Evolutionary conservation across 768 basidiomycete genomes (phyloP).

Genomic region (Gyrodon lividus): DNA sequence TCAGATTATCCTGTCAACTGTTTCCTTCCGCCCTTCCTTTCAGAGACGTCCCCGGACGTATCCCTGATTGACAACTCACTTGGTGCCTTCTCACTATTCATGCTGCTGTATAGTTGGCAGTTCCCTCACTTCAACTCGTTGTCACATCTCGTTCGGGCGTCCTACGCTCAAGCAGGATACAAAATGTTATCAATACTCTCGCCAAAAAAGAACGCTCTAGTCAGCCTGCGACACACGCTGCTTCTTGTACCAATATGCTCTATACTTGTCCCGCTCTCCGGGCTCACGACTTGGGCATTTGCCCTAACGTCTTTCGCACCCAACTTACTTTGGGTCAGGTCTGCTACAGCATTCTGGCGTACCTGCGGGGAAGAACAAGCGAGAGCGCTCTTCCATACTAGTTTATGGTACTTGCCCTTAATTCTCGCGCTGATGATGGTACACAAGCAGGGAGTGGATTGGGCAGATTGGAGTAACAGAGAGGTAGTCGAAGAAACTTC

Average conservation of each 20-base stretch:
- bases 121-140: conserved; percentile 97
- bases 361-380: conserved; percentile 75
- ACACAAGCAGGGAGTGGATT: conserved; percentile 85
- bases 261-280: conserved; percentile 80
- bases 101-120: conserved; percentile 93
- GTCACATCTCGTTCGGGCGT: conserved; percentile 80
- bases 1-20: conserved; percentile 53
- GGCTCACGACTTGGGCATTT: conserved; percentile 90
- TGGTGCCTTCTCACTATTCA: conserved; percentile 75
- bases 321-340: conserved; percentile 65
- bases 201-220: conserved; percentile 78
- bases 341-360: conserved; percentile 76
- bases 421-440: conserved; percentile 92
- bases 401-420: conserved; percentile 88
- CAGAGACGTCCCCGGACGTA: conserved; percentile 39
- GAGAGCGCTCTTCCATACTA: conserved; percentile 71
- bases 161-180: conserved; percentile 93
- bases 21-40: conserved; percentile 62
- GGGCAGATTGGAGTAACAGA: conserved; percentile 51
- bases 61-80: conserved; percentile 77
- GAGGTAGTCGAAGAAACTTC: not conserved
- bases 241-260: conserved; percentile 78
- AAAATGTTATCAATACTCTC: conserved; percentile 85
- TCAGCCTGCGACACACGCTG: conserved; percentile 79
- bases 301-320: conserved; percentile 74